Conservation (phyloP, 345 rosid genomes). For the Chamaenerion angustifolium region DNA sequence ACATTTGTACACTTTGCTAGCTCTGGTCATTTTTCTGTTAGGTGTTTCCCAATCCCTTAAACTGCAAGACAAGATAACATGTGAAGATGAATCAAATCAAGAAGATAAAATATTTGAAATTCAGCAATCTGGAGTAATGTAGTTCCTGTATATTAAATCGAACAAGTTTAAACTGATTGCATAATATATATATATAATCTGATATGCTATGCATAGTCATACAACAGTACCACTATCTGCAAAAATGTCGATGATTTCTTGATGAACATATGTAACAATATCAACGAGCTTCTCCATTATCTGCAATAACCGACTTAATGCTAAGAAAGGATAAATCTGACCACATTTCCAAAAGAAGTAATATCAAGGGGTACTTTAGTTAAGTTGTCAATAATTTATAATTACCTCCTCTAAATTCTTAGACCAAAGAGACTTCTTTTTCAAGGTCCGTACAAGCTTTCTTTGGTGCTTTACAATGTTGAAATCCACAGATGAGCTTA, state of each 20-base stretch:
- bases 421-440: conserved; percentile 93
- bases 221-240: conserved; percentile 37
- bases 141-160: conserved; percentile 12
- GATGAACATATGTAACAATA: conserved; percentile 57
- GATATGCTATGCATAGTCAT: not conserved
- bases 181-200: no score
- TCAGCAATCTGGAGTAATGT: conserved; percentile 10
- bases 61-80: no score
- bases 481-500: conserved; percentile 17
- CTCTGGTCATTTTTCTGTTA: no score
- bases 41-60: no score
- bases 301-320: conserved; percentile 26
- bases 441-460: conserved; percentile 62
- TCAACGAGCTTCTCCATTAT: conserved; percentile 75
- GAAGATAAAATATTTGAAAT: no score
- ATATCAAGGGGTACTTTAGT: no score
- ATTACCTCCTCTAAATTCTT: conserved; percentile 67
- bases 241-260: conserved; percentile 71
- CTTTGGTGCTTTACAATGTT: conserved; percentile 39
- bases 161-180: not conserved
- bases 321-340: no score
- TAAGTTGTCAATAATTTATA: no score
- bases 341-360: no score
- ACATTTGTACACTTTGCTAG: no score
- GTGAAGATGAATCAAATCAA: no score